Percentiles rank a stretch among this genome's conserved stretches.
Evolutionary conservation across 2,329 filamentous ascomycete genomes (phyloP).

Genomic region (Mariannaea sp.): DNA sequence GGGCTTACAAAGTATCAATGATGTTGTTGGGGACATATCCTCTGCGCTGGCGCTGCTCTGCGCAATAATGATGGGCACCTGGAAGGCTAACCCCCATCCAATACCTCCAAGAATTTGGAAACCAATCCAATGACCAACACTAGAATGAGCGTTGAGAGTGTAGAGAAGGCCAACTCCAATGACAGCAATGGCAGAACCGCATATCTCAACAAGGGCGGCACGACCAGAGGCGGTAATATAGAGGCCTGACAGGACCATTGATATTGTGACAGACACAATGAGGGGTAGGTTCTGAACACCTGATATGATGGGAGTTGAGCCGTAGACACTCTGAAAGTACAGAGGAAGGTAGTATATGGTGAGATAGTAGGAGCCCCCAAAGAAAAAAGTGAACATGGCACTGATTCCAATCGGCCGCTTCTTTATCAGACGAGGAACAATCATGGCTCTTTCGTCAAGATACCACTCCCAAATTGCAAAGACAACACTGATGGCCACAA

Average conservation of each 20-base stretch:
- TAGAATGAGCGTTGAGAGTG: constrained; percentile 45
- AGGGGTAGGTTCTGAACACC: constrained; percentile 53
- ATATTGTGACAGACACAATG: constrained; percentile 50
- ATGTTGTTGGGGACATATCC: constrained; percentile 53
- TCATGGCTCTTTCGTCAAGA: constrained; percentile 51
- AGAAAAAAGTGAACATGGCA: constrained; percentile 48
- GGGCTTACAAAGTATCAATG: constrained; percentile 50
- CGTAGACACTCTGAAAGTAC: constrained; percentile 51
- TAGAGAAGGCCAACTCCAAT: constrained; percentile 52
- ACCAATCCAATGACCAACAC: constrained; percentile 54
- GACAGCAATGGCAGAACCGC: constrained; percentile 48
- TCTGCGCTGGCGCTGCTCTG: constrained; percentile 47
- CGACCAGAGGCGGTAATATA: constrained; percentile 46
- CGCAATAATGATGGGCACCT: constrained; percentile 57
- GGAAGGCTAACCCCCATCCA: constrained; percentile 51
- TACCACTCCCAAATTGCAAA: constrained; percentile 47
- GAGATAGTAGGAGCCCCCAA: constrained; percentile 50
- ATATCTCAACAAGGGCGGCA: constrained; percentile 52
- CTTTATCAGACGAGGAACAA: constrained; percentile 46
- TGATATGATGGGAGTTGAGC: constrained; percentile 45
- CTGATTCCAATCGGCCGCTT: constrained; percentile 47
- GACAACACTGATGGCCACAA: constrained; percentile 38
- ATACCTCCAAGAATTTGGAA: constrained; percentile 58
- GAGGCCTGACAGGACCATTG: constrained; percentile 47
- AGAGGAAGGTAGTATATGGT: constrained; percentile 55